These are phyloP conservation scores for Friedmanniomyces simplex DNA, from an alignment of 495 filamentous ascomycete species.

Conservation along the genomic window DNA sequence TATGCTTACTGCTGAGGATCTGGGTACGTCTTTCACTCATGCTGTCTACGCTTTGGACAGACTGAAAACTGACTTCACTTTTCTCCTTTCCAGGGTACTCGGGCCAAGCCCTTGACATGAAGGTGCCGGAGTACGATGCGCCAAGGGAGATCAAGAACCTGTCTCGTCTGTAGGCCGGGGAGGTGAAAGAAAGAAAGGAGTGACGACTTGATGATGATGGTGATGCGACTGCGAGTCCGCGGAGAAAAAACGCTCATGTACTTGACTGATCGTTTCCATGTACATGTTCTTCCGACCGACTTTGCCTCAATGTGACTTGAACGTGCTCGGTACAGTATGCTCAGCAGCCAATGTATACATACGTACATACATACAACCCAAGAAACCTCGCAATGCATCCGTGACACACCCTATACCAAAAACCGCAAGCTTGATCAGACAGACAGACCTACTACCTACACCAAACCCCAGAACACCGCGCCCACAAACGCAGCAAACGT, in stretches of 20 bases:
- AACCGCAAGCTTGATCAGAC: background rate
- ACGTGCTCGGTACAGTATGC: too few relatives aligned
- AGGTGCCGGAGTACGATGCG: constrained; percentile 45
- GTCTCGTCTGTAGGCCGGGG: constrained; percentile 30
- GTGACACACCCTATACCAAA: background rate
- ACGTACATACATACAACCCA: background rate
- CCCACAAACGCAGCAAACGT: constrained; percentile 9
- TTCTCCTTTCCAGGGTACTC: constrained; percentile 66
- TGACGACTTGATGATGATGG: background rate
- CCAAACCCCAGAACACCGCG: constrained; percentile 6
- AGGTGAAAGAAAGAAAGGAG: too few relatives aligned
- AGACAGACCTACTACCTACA: too few relatives aligned
- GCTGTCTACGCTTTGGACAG: too few relatives aligned
- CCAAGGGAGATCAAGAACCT: constrained; percentile 36
- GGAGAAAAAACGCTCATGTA: too few relatives aligned
- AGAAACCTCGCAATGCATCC: background rate
- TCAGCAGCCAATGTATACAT: background rate
- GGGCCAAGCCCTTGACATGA: constrained; percentile 65
- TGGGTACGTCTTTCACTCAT: constrained; percentile 41
- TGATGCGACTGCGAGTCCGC: too few relatives aligned
- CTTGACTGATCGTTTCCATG: too few relatives aligned
- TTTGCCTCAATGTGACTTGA: too few relatives aligned
- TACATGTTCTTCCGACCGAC: too few relatives aligned
- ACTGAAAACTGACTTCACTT: too few relatives aligned
- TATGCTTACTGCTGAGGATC: constrained; percentile 58